Percentiles rank a stretch among this genome's conserved stretches.
Evolutionary conservation across 768 basidiomycete genomes (phyloP).

Genomic region (Rhizopogon vulgaris): DNA sequence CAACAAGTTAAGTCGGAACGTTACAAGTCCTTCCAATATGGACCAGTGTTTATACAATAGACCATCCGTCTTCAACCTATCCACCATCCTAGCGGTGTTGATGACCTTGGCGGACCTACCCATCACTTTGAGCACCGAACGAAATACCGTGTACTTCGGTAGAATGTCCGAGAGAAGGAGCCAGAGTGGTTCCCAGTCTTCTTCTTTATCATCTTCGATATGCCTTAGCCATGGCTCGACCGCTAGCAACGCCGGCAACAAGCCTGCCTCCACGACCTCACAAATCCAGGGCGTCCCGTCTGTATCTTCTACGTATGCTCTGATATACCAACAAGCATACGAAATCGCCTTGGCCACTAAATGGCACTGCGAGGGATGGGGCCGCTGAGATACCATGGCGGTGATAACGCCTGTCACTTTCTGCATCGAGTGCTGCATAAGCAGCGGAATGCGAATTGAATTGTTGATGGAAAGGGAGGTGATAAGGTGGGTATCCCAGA

Average conservation of each 20-base stretch:
- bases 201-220: slow-evolving; percentile 11
- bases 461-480: slow-evolving; percentile 20
- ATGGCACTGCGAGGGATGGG: background rate
- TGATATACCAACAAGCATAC: slow-evolving; percentile 25
- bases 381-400: slow-evolving; percentile 8
- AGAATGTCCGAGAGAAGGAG: slow-evolving; percentile 18
- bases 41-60: slow-evolving; percentile 14
- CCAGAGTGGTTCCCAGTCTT: slow-evolving; percentile 24
- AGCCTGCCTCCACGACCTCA: slow-evolving; percentile 18
- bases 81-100: slow-evolving; percentile 7
- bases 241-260: slow-evolving; percentile 20
- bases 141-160: slow-evolving; percentile 22
- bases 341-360: slow-evolving; percentile 21
- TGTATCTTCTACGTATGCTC: slow-evolving; percentile 18
- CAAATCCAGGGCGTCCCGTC: slow-evolving; percentile 21
- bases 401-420: slow-evolving; percentile 12
- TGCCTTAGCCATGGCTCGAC: slow-evolving; percentile 21
- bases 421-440: slow-evolving; percentile 16
- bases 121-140: slow-evolving; percentile 12
- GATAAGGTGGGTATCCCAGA: slow-evolving; percentile 25
- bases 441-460: slow-evolving; percentile 16
- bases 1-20: slow-evolving; percentile 10
- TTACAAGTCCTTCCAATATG: slow-evolving; percentile 15
- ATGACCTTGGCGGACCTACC: slow-evolving; percentile 11
- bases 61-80: slow-evolving; percentile 12